Base-by-base conservation (phyloP, 768 basidiomycete species). In the Pholiota conissans region DNA sequence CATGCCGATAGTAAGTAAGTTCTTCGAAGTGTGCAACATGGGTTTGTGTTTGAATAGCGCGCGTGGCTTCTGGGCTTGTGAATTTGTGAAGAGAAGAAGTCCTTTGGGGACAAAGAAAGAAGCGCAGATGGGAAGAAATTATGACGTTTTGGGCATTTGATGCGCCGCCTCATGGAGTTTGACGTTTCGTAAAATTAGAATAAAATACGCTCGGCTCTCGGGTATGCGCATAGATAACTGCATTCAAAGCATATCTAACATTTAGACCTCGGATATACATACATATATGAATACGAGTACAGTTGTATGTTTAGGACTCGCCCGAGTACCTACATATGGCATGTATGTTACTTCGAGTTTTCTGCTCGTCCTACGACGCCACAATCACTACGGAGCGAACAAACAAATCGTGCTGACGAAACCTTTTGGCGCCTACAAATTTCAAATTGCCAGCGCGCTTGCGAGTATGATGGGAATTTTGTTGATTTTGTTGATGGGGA, bases 141-240 rank as follows among this genome's bases (percentile, higher is more conserved):
- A 22, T 24, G 20, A 18, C 29, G 13, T 32, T 24, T 49, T 18
- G 20, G n/a, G 26, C 10, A 7, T 34, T 49, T 50, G 49, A 50
- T 50, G 49, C 49, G 49, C 49, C 49, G 49, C 49, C 49, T 50
- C 49, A 20, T 30, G 42, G 49, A n/a, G n/a, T 22, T 20, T n/a
- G 20, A n/a, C 7, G 16, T 28, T 34, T 22, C 32, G 32, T 30
- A 32, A 7, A n/a, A 16, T 18, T 8, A 18, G 7, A 9, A 13
- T 22, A 18, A 18, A 22, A 45, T 22, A 45, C 42, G 42, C 42
- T 45, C 42, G 42, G 42, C 42, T 10, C 42, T 45, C 42, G 42
- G 42, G 18, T 6, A 13, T 32, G n/a, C n/a, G 16, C 42, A 45
- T 45, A 22, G 5, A 24, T 45, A 13, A 18, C 3, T 45, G 18